Evolutionary conservation across 2,329 filamentous ascomycete species (phyloP).

Genomic region (Aspergillus intermedius): DNA sequence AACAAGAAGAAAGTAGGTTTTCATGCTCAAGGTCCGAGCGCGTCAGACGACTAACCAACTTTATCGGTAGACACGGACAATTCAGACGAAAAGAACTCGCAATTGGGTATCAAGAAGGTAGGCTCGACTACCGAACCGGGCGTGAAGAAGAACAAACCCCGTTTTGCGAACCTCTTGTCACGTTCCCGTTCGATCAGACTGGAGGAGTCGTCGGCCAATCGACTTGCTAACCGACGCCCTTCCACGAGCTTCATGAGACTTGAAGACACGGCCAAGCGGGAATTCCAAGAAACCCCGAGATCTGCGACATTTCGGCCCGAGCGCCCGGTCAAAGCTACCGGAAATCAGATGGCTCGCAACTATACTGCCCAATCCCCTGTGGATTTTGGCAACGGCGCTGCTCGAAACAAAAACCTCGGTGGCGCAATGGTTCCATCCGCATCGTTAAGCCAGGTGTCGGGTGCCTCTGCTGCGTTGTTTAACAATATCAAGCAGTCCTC

Average conservation of each 20-base stretch:
- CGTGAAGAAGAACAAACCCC: slow-evolving; percentile 37
- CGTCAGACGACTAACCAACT: slow-evolving; percentile 11
- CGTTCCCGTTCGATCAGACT: slow-evolving; percentile 40
- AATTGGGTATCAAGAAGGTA: slow-evolving; percentile 20
- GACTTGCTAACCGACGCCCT: slow-evolving; percentile 28
- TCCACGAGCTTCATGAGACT: slow-evolving; percentile 35
- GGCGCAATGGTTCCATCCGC: slow-evolving; percentile 38
- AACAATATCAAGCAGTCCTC: slow-evolving; percentile 67
- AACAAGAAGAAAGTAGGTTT: slow-evolving; percentile 19
- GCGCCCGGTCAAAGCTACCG: slow-evolving; percentile 61
- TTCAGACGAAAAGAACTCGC: slow-evolving; percentile 15
- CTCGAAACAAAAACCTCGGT: slow-evolving; percentile 28
- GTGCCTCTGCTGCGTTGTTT: slow-evolving; percentile 58
- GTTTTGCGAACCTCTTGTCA: slow-evolving; percentile 40
- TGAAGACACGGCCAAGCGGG: slow-evolving; percentile 27
- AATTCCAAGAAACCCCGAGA: slow-evolving; percentile 45
- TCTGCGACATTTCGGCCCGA: slow-evolving; percentile 63
- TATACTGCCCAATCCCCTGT: slow-evolving; percentile 63
- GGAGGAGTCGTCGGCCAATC: slow-evolving; percentile 34
- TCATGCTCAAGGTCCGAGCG: too few species aligned
- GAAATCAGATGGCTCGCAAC: slow-evolving; percentile 58
- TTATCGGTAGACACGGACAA: slow-evolving; percentile 14
- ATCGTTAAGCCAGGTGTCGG: slow-evolving; percentile 45
- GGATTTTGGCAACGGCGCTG: slow-evolving; percentile 22
- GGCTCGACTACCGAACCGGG: slow-evolving; percentile 21